Base-by-base conservation (phyloP, 176 grass and related monocot genomes). In the Poa pratensis region DNA sequence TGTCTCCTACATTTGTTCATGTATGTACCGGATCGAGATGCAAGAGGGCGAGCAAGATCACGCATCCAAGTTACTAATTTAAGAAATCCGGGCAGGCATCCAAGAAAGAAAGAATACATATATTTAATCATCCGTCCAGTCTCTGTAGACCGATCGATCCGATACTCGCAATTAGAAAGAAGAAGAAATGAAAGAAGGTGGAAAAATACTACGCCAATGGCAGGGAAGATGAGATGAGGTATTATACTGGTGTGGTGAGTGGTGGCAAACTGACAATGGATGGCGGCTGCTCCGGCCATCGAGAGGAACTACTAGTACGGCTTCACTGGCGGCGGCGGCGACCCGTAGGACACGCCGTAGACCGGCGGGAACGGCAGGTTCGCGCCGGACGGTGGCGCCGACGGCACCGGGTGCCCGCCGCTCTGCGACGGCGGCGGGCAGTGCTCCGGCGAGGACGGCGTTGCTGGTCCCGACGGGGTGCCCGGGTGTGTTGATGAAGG, bases 361-460 rank as follows among this genome's bases (percentile, higher is more conserved):
- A 94, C 92, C 0, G 92, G 92, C 8, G 92, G 92, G 72, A 94
- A 94, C 7, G 87, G 86, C 30, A 64, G n/a, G 51, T 87, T 87
- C 5, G 72, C 85, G 17, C 80, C 69, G 1, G 45, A 17, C 3
- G 80, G 74, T 16, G 48, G 48, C 48, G 48, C 48, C 40, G 75
- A 53, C 2, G 80, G 75, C 35, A 85, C 50, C 13, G 60, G 66
- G 49, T 91, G 76, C 0, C 59, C 55, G 15, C 57, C 49, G 1
- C 80, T 77, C 28, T 80, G 81, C 7, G 92, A 66, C 19, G 92
- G 89, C 30, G 92, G 92, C 62, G 88, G 78, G 78, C 35, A 80
- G 15, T 90, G 81, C 61, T 81, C 50, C n/a, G 83, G 14, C 16
- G 83, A 23, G 3, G 85, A 43, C 12, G 89, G 72, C 75, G 82